A percentile compares a stretch with the other conserved stretches of the same genome.
phyloP scores from a whole-genome alignment of 1,284 basidiomycete species.

The Exsudoporus floridanus region DNA sequence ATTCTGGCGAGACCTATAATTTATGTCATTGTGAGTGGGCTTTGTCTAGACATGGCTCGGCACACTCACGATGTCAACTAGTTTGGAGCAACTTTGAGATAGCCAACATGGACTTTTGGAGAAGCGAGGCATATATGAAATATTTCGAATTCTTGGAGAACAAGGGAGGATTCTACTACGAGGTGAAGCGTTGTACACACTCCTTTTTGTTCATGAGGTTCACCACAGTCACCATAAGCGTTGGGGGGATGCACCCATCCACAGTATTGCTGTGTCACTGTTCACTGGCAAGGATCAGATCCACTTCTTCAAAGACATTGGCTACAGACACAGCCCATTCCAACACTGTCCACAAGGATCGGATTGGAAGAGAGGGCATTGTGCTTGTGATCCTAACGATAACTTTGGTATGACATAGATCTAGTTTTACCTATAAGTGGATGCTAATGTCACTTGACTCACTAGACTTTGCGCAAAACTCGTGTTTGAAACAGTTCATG shows the following conservation, averaged over 20 bases:
- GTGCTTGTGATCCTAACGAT: slow-evolving; percentile 48
- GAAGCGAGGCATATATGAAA: slow-evolving; percentile 70
- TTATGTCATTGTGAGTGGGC: slow-evolving; percentile 71
- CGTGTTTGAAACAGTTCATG: slow-evolving; percentile 43
- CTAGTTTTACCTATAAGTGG: background rate
- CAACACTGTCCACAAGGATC: slow-evolving; percentile 61
- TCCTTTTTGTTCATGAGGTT: background rate
- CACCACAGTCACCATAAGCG: slow-evolving; percentile 43
- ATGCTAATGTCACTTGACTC: slow-evolving; percentile 11
- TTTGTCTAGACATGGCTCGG: background rate
- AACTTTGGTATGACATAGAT: slow-evolving; percentile 46
- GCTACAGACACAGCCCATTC: slow-evolving; percentile 58
- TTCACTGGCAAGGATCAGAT: slow-evolving; percentile 71
- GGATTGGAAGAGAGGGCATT: slow-evolving; percentile 47
- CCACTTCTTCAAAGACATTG: slow-evolving; percentile 67
- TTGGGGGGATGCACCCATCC: slow-evolving; percentile 88
- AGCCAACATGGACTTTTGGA: slow-evolving; percentile 79
- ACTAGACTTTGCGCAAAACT: slow-evolving; percentile 46
- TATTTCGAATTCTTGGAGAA: slow-evolving; percentile 80
- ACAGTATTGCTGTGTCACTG: slow-evolving; percentile 76
- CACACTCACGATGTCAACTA: slow-evolving; percentile 26
- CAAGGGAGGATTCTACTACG: slow-evolving; percentile 84
- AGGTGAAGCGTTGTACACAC: slow-evolving; percentile 43
- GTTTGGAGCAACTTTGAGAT: slow-evolving; percentile 89
- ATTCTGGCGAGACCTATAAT: slow-evolving; percentile 72